Evolutionary conservation across 1,139 yeast genomes (phyloP).

Genomic region (Candida sanyaensis): DNA sequence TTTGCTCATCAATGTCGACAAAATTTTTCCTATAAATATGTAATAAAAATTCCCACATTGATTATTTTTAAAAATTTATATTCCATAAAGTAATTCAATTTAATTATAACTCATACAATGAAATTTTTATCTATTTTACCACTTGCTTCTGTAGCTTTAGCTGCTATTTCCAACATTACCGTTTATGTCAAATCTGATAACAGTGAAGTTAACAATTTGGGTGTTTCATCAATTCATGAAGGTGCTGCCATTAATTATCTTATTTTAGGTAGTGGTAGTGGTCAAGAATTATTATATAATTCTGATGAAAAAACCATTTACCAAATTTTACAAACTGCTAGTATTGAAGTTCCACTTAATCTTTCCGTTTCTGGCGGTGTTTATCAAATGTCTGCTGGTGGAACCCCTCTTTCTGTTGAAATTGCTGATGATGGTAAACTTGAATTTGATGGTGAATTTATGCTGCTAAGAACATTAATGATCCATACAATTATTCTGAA

Average conservation of each 20-base stretch:
- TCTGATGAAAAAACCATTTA: conserved; percentile 52
- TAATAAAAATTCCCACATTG: not conserved
- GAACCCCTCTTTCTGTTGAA: conserved; percentile 11
- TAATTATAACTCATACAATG: conserved; percentile 13
- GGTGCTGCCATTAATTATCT: conserved; percentile 59
- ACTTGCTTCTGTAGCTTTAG: conserved; percentile 21
- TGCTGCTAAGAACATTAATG: conserved; percentile 43
- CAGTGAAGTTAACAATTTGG: conserved; percentile 24
- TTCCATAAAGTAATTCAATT: not conserved
- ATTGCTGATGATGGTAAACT: conserved; percentile 23
- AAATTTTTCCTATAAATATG: not conserved
- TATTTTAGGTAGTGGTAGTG: conserved; percentile 25
- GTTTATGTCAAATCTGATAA: conserved; percentile 24
- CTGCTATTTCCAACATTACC: conserved; percentile 18
- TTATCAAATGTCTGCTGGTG: conserved; percentile 16
- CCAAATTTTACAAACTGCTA: not conserved
- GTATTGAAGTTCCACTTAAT: not conserved
- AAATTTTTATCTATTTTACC: conserved; percentile 19
- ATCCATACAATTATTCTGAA: conserved; percentile 44
- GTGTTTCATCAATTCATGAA: conserved; percentile 42
- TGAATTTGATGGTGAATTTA: conserved; percentile 32
- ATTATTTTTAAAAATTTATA: not conserved
- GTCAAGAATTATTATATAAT: conserved; percentile 43
- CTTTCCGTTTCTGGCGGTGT: conserved; percentile 5
- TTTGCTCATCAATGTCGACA: no score